Evolutionary conservation across 2,329 filamentous ascomycete species (phyloP), one percentile per base, ranked within the genome.

Genomic region (Trichophyton schoenleinii): DNA sequence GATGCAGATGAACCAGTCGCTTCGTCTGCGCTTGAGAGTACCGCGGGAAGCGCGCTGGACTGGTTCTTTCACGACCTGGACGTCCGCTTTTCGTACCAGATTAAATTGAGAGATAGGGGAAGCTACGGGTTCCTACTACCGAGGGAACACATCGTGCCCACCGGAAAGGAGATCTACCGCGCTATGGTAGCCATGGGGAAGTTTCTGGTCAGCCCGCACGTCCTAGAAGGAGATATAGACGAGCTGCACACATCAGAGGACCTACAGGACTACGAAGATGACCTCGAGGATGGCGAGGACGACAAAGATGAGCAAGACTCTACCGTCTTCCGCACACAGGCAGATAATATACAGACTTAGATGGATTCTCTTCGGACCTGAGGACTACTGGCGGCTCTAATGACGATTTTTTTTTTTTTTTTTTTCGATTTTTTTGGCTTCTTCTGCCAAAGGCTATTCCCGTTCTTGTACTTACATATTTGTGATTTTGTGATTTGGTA

Each of bases 71-170:
- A 95, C 67, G 87, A 95, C 68, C 75, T 97, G 64, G 79, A 81
- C 55, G 88, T 92, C 18, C 85, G 84, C 64, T 95, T 89, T 72
- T 88, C 90, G 62, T 97, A 95, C 72, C 94, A 97, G 78, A 87
- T 87, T 75, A 97, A 97, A 76, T 79, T 99, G 31, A 81, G 94
- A 57, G 94, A 99, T 72, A 94, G 88, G 0, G 94, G 94, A 8
- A 94, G 86, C 71, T 97, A 97, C 71, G 94, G 94, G 0, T 99
- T 97, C 71, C 77, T 99, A 57, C 78, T 97, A 3, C 94, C 94
- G 0, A 86, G 83, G 62, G 87, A 94, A 62, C 83, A 95, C 63
- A 97, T 97, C 63, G 78, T 95, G 1, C 91, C 92, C 0, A 94
- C 89, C 0, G 92, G 94, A 7, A 86, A 92, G 72, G 94, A 99